These are phyloP conservation scores for Melocanna baccifera DNA, from an alignment of 176 grass and related monocot genomes.

Conservation along the genomic window DNA sequence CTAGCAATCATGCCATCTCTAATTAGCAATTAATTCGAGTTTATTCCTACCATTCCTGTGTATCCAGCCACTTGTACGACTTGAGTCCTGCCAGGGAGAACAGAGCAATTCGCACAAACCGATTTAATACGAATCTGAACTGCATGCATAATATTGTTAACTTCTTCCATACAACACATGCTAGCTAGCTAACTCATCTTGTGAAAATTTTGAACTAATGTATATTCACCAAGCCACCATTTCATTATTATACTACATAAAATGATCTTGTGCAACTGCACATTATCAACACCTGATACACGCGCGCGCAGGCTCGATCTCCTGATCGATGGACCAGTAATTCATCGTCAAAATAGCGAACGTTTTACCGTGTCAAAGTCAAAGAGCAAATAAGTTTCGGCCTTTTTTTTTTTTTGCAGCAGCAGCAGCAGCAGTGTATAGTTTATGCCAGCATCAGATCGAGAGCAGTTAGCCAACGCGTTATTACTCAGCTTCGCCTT, in stretches of 20 bases:
- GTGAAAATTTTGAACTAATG: not conserved
- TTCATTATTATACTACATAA: not conserved
- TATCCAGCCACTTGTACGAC: not conserved
- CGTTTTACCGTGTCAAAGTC: constrained; percentile 19
- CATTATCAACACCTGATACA: not conserved
- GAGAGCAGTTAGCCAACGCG: not conserved
- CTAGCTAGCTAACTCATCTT: not conserved
- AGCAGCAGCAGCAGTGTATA: not conserved
- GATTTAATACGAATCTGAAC: not conserved
- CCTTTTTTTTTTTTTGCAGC: not conserved
- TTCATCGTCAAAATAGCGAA: not conserved
- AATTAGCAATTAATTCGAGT: not conserved
- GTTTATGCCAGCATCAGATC: not conserved
- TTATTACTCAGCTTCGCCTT: not conserved
- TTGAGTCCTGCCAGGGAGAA: not conserved
- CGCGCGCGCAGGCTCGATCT: not conserved
- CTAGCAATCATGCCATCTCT: not conserved
- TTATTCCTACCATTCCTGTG: not conserved
- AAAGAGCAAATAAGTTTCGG: not conserved
- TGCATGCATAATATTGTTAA: not conserved
- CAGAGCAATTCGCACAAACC: not conserved
- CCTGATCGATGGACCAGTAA: not conserved
- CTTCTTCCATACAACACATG: not conserved
- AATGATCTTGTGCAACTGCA: not conserved
- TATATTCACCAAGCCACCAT: not conserved